phyloP scores from a whole-genome alignment of 495 filamentous ascomycete genomes.

The Oidiodendron maius region DNA sequence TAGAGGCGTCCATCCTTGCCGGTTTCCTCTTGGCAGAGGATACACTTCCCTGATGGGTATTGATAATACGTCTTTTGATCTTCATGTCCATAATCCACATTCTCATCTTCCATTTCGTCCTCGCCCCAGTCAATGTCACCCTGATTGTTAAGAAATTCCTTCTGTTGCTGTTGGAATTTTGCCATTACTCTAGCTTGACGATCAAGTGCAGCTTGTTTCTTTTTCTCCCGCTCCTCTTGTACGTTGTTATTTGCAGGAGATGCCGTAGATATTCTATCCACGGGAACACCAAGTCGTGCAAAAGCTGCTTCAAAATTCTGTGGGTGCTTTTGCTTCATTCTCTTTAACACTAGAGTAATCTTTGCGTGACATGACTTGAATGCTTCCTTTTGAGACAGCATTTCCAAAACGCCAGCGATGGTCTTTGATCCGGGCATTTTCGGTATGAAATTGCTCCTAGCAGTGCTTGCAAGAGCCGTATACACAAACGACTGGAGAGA shows the following conservation, averaged over 20 bases:
- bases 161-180: slow-evolving; percentile 94
- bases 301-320: slow-evolving; percentile 58
- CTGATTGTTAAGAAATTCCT: slow-evolving; percentile 84
- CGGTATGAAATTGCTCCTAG: slow-evolving; percentile 47
- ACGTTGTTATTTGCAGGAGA: slow-evolving; percentile 47
- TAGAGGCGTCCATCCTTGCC: slow-evolving; percentile 75
- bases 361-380: slow-evolving; percentile 80
- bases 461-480: slow-evolving; percentile 56
- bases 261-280: slow-evolving; percentile 47
- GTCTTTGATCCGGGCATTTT: slow-evolving; percentile 48
- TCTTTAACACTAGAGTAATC: slow-evolving; percentile 77
- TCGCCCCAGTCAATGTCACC: slow-evolving; percentile 81
- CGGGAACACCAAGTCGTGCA: slow-evolving; percentile 38
- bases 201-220: slow-evolving; percentile 83
- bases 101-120: slow-evolving; percentile 59
- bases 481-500: slow-evolving; percentile 57
- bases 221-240: slow-evolving; percentile 70
- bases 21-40: slow-evolving; percentile 93
- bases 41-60: slow-evolving; percentile 91
- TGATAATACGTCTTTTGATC: slow-evolving; percentile 71
- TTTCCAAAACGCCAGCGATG: slow-evolving; percentile 69
- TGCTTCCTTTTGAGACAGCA: slow-evolving; percentile 64
- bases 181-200: slow-evolving; percentile 92
- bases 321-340: slow-evolving; percentile 78
- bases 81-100: slow-evolving; percentile 56